Percentiles rank a stretch among this genome's conserved stretches.
Conservation (phyloP, 306 rosid genomes). For the Leucaena leucocephala region DNA sequence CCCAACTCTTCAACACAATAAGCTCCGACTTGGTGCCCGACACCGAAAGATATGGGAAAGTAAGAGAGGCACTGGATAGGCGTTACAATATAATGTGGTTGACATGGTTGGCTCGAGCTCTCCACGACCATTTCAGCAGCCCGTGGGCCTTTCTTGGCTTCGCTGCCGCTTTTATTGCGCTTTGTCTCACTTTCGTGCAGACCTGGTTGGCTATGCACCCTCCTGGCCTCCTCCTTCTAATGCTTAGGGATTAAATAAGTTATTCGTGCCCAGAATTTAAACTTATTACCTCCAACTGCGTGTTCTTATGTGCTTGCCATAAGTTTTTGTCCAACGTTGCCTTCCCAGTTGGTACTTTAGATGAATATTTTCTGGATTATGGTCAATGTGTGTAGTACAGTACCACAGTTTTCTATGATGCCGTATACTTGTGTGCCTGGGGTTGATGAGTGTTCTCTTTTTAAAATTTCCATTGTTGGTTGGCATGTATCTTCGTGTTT, state of each 20-base stretch:
- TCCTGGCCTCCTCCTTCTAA: not conserved
- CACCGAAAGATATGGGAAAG: not conserved
- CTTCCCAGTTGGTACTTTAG: too few relatives aligned
- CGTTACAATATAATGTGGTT: not conserved
- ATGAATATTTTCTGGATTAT: not conserved
- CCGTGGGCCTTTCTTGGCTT: conserved; percentile 42
- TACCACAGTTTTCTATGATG: not conserved
- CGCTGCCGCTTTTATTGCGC: not conserved
- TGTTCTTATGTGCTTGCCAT: too few relatives aligned
- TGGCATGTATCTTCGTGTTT: not conserved
- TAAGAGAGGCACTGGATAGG: not conserved
- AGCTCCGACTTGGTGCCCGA: conserved; percentile 28
- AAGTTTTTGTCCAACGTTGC: too few relatives aligned
- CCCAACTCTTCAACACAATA: conserved; percentile 32
- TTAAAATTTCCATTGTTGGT: too few relatives aligned
- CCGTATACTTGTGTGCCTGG: not conserved
- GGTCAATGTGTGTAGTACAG: not conserved
- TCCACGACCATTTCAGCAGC: conserved; percentile 32
- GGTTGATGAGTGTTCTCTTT: not conserved
- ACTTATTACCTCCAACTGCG: too few relatives aligned
- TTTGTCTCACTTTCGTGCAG: conserved; percentile 7
- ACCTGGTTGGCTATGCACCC: not conserved
- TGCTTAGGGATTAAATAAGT: too few relatives aligned
- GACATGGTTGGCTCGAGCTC: conserved; percentile 37
- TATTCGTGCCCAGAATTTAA: not conserved